Conservation (phyloP, 1,284 basidiomycete genomes). For the Vanrija sp. region DNA sequence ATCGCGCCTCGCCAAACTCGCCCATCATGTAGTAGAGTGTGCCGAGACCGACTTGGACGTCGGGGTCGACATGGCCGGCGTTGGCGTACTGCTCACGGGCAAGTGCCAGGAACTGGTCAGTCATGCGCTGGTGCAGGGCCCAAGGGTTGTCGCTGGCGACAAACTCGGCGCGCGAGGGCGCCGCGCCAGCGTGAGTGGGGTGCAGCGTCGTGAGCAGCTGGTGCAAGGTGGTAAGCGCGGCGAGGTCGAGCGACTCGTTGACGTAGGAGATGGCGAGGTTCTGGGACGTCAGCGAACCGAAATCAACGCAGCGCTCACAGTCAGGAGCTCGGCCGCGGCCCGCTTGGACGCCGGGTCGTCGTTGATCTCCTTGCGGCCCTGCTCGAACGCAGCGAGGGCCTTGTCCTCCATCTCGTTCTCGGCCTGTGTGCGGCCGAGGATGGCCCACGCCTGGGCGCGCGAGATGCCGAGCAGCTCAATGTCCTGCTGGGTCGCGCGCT, state of each 20-base stretch:
- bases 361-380: constrained; percentile 70
- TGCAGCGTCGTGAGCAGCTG: constrained; percentile 79
- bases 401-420: constrained; percentile 79
- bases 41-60: constrained; percentile 90
- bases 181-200: constrained; percentile 57
- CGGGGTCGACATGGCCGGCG: constrained; percentile 71
- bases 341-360: constrained; percentile 60
- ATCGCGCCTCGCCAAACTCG: constrained; percentile 55
- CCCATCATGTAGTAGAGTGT: constrained; percentile 80
- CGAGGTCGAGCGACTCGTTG: constrained; percentile 89
- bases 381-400: constrained; percentile 58
- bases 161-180: constrained; percentile 27
- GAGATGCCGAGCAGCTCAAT: constrained; percentile 55
- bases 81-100: constrained; percentile 71
- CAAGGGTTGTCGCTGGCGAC: constrained; percentile 61
- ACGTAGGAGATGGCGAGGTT: constrained; percentile 95
- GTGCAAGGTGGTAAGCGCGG: constrained; percentile 80
- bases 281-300: constrained; percentile 49
- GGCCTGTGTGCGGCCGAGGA: constrained; percentile 87
- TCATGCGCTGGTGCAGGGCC: constrained; percentile 77
- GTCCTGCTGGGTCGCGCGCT: constrained; percentile 29
- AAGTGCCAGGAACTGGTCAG: constrained; percentile 77
- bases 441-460: constrained; percentile 74
- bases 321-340: constrained; percentile 70
- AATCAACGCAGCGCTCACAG: constrained; percentile 56